Evolutionary conservation across 768 basidiomycete genomes (phyloP).

Genomic region (Collybia mongolica): DNA sequence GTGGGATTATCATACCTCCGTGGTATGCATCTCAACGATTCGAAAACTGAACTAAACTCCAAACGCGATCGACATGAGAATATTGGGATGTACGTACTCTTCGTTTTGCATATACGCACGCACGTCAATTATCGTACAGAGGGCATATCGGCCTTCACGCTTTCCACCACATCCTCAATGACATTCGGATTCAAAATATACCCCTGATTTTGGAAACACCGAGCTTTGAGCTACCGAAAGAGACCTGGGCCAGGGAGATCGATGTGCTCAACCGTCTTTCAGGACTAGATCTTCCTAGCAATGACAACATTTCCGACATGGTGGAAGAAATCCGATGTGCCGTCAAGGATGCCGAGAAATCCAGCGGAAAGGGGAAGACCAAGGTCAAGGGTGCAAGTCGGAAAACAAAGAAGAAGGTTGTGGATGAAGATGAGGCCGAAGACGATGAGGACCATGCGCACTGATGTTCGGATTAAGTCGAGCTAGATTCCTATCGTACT

Average conservation of each 20-base stretch:
- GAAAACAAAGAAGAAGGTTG: slow-evolving; percentile 18
- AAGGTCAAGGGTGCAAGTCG: slow-evolving; percentile 1
- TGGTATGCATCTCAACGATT: slow-evolving; percentile 88
- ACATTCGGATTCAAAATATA: slow-evolving; percentile 63
- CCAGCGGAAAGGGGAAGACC: slow-evolving; percentile 3
- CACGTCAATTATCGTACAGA: slow-evolving; percentile 29
- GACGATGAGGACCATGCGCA: slow-evolving; percentile 3
- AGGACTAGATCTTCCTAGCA: slow-evolving; percentile 5
- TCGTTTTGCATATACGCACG: background rate
- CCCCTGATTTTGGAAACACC: slow-evolving; percentile 87
- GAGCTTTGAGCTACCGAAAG: slow-evolving; percentile 54
- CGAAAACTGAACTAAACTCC: slow-evolving; percentile 60
- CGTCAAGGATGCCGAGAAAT: slow-evolving; percentile 4
- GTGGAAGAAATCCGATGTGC: slow-evolving; percentile 15
- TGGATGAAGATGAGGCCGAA: slow-evolving; percentile 19
- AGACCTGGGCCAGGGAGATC: slow-evolving; percentile 77
- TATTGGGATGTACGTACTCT: slow-evolving; percentile 66
- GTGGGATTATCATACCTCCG: slow-evolving; percentile 73
- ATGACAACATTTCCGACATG: slow-evolving; percentile 11
- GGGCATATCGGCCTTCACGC: slow-evolving; percentile 64
- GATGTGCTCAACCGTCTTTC: slow-evolving; percentile 51
- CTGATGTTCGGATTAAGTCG: background rate
- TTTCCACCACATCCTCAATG: slow-evolving; percentile 67
- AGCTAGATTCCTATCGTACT: no score
- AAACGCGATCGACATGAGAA: slow-evolving; percentile 83